Base-by-base conservation (phyloP, 208 protist genomes). In the Leishmania amazonensis region DNA sequence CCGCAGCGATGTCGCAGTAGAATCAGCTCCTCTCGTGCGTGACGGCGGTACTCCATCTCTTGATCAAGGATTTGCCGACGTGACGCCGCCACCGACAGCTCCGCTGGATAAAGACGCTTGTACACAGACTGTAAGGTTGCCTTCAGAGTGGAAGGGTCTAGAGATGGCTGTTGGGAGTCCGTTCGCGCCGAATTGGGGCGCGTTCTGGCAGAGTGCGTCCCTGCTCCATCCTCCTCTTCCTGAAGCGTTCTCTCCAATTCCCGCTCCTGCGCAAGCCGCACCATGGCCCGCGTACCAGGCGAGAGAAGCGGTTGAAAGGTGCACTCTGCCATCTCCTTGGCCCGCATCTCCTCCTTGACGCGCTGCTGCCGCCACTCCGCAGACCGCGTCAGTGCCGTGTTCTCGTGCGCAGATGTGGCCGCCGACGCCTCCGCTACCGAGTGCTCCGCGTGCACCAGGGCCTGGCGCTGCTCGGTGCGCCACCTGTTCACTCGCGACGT, bases 251-350 rank as follows among this genome's bases (percentile, higher is more conserved):
- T 35, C 65, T 84, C 75, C 8, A 88, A 51, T 42, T 83, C 82
- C 19, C 72, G 73, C 65, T 78, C 70, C 58, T 88, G 81, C 42
- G 79, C 83, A 24, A 85, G 62, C 15, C 84, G 80, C 58, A 89
- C 81, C 82, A 97, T 88, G 1, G 88, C 81, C 2, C 78, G 85
- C 17, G 94, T 93, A 21, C 85, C 90, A 1, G 91, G 92, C 2
- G 90, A 90, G 17, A 97, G 80, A 5, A 80, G 81, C 21, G 94
- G 94, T 51, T 92, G 89, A 58, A 97, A 97, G 24, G 91, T 97
- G 76, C 94, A 97, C 80, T 95, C 91, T 7, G 85, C 87, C 76
- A 93, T 83, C 53, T 90, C 85, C 75, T 85, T 89, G 67, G 83
- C 81, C 11, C 80, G 71, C 82, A 86, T 73, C 78, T 95, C 90